These are phyloP conservation scores for Aspergillus floridensis DNA, from an alignment of 2,329 filamentous ascomycete genomes.

Conservation along the genomic window DNA sequence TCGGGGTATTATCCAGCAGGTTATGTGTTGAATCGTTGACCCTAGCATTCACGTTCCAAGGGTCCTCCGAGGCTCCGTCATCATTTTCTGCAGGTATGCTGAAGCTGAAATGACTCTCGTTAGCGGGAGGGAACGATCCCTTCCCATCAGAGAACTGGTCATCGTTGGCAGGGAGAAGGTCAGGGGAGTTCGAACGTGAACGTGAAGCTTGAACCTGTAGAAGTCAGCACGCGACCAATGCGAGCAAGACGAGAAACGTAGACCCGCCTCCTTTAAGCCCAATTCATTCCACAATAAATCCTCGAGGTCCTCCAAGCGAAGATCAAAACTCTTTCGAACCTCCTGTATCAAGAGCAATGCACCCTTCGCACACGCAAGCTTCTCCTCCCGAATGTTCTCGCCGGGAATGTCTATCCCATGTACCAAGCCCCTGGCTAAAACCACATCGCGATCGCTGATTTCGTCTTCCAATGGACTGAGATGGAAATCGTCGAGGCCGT, in stretches of 20 bases:
- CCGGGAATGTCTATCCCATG: background rate
- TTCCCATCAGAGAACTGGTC: background rate
- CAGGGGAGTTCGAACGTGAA: background rate
- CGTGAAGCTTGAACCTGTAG: background rate
- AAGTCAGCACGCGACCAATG: background rate
- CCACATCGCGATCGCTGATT: background rate
- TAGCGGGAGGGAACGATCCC: background rate
- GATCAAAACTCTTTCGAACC: background rate
- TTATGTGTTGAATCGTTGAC: background rate
- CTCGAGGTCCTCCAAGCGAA: background rate
- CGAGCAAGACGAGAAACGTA: background rate
- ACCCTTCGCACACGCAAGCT: background rate
- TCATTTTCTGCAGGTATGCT: background rate
- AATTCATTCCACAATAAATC: background rate
- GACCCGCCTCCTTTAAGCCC: background rate
- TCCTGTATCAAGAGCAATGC: background rate
- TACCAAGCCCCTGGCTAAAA: background rate
- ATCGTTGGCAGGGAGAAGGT: background rate
- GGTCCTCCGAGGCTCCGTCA: background rate
- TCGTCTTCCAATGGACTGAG: background rate
- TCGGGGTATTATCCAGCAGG: background rate
- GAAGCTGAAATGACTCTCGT: background rate
- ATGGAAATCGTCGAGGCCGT: background rate
- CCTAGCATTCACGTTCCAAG: background rate
- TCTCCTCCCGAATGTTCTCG: background rate